Evolutionary conservation across 2,329 filamentous ascomycete genomes (phyloP).

Genomic region (Colletotrichum lupini): DNA sequence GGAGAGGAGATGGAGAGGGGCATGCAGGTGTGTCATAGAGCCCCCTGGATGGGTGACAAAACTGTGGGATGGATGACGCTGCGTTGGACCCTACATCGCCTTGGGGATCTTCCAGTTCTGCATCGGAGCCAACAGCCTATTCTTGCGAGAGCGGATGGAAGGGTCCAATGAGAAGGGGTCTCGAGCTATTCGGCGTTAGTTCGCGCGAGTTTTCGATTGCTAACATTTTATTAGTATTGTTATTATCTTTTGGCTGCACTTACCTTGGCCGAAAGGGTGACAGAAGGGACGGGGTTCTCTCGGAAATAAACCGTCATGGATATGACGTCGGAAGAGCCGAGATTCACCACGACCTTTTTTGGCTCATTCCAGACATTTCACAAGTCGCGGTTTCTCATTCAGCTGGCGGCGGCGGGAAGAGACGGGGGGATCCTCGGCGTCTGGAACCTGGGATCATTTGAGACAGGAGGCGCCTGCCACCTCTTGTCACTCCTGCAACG

Average conservation of each 20-base stretch:
- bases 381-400: not conserved
- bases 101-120: not conserved
- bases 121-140: not conserved
- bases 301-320: conserved; percentile 7
- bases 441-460: not conserved
- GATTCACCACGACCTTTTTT: not conserved
- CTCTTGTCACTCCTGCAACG: not conserved
- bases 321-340: conserved; percentile 16
- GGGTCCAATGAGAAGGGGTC: not conserved
- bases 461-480: not conserved
- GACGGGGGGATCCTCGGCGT: conserved; percentile 23
- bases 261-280: not conserved
- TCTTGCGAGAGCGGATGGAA: not conserved
- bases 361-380: not conserved
- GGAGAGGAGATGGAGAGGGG: not conserved
- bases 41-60: not conserved
- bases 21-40: not conserved
- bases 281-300: not conserved
- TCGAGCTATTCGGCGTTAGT: not conserved
- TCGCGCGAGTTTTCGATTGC: not conserved
- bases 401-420: not conserved
- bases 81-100: not conserved
- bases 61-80: conserved; percentile 6
- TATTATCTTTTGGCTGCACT: not conserved
- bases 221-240: not conserved